A percentile compares a stretch with the other conserved stretches of the same genome.
Evolutionary conservation across 2,329 filamentous ascomycete genomes (phyloP).

Genomic region (Scleromitrula shiraiana): DNA sequence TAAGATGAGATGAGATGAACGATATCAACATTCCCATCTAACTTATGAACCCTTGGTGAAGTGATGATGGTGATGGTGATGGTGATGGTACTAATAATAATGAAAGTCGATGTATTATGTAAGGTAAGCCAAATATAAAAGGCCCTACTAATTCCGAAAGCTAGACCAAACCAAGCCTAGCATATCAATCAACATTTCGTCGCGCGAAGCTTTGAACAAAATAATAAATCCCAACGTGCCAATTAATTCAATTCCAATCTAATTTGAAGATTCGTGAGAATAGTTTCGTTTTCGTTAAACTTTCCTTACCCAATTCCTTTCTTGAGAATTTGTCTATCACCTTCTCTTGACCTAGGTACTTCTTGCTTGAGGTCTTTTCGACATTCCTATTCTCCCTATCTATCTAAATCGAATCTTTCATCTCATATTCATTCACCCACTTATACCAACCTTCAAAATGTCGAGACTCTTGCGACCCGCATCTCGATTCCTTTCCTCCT

Average conservation of each 20-base stretch:
- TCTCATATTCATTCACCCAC: too few relatives aligned
- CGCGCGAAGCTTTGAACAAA: conserved; percentile 9
- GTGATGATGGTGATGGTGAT: too few relatives aligned
- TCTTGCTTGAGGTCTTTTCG: conserved; percentile 2
- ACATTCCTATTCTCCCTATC: neutral
- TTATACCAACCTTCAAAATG: conserved; percentile 22
- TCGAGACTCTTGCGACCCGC: conserved; percentile 56
- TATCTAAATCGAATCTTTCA: too few relatives aligned
- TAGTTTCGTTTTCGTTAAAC: neutral
- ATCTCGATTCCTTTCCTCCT: conserved; percentile 51
- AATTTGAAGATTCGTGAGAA: conserved; percentile 7
- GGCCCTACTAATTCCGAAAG: conserved; percentile 8
- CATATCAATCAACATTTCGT: conserved; percentile 10
- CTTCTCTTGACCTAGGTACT: conserved; percentile 2
- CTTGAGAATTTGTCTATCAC: neutral
- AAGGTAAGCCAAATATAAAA: too few relatives aligned
- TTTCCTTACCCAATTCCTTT: neutral
- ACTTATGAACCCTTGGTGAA: too few relatives aligned
- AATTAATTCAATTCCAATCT: conserved; percentile 4
- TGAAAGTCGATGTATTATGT: too few relatives aligned
- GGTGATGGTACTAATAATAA: too few relatives aligned
- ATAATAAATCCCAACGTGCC: conserved; percentile 11
- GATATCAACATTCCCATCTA: too few relatives aligned
- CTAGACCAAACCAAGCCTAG: conserved; percentile 4
- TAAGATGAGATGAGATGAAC: too few relatives aligned